Base-by-base conservation (phyloP, 1,284 basidiomycete species). In the Ceratobasidium papillatum region DNA sequence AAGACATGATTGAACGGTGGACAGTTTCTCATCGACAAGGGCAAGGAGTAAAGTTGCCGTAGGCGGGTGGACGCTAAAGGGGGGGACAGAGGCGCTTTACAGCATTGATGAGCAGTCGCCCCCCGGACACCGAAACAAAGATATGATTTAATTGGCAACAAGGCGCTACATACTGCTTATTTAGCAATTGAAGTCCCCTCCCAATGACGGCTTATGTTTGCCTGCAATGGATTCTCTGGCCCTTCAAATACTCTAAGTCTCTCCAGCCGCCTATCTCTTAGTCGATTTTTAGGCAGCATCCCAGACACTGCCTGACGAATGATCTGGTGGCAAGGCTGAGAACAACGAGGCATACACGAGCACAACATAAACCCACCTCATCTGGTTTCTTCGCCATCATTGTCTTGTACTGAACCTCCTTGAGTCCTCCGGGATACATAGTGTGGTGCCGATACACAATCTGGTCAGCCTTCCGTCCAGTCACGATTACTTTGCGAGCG, bases 251-350 rank as follows among this genome's bases (percentile, higher is more conserved):
- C 92, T 77, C 93, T 91, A 62, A 98, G 85, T 69, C 96, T 86
- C 77, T 93, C 94, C 51, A 98, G 83, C 61, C 96, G 87, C 65
- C 92, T 87, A 74, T 96, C 93, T 34, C 96, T 89, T 76, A 96
- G 88, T 77, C 92, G 95, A 86, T 98, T 98, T 84, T 98, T 98
- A 36, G 96, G 96, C 75, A 98, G 85, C 96, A 98, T 98, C 77
- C 96, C 94, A 9, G 95, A 94, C 3, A 98, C 96, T 8, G 96
- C 96, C 78, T 94, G 90, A n/a, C 94, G 90, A 75, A 98, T 94
- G 78, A 98, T 94, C 96, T 98, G 80, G n/a, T 41, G 22, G 25
- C 1, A 54, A 63, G 32, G 73, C 34, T 58, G 54, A 65, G 34
- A 73, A 61, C 25, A 61, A 43, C 30, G 41, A 52, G 22, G 3